A percentile compares a stretch with the other conserved stretches of the same genome.
Conservation (phyloP, 1,139 yeast species). For the Saccharomyces hybrid region DNA sequence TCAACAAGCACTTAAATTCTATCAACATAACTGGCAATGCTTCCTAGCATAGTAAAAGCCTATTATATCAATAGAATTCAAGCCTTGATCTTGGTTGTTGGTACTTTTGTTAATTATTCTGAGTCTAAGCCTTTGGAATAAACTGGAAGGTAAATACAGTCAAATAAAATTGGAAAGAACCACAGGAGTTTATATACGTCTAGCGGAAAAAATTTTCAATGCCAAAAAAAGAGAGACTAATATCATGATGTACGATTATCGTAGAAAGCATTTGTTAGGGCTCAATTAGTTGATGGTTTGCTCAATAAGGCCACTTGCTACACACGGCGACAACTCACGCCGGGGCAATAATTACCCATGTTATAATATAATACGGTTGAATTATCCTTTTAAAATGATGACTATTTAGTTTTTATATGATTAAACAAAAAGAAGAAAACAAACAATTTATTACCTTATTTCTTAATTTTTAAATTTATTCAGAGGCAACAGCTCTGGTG, state of each 20-base stretch:
- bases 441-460: slow-evolving; percentile 3
- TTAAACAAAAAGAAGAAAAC: background rate
- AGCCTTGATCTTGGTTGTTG: background rate
- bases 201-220: background rate
- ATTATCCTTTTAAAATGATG: background rate
- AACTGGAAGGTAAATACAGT: no score
- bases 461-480: slow-evolving; percentile 32
- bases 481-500: slow-evolving; percentile 68
- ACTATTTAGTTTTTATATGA: background rate
- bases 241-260: background rate
- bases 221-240: background rate
- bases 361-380: background rate
- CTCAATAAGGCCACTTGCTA: background rate
- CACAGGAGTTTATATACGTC: background rate
- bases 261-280: background rate
- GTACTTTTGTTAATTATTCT: no score
- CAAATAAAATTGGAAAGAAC: no score
- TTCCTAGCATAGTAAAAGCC: background rate
- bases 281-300: background rate
- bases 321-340: background rate
- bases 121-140: no score
- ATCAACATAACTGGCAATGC: background rate
- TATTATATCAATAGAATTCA: background rate
- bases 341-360: background rate
- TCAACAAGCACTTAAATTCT: background rate